These are phyloP conservation scores for Manihot esculenta DNA, from an alignment of 441 rosid species.

Conservation along the genomic window DNA sequence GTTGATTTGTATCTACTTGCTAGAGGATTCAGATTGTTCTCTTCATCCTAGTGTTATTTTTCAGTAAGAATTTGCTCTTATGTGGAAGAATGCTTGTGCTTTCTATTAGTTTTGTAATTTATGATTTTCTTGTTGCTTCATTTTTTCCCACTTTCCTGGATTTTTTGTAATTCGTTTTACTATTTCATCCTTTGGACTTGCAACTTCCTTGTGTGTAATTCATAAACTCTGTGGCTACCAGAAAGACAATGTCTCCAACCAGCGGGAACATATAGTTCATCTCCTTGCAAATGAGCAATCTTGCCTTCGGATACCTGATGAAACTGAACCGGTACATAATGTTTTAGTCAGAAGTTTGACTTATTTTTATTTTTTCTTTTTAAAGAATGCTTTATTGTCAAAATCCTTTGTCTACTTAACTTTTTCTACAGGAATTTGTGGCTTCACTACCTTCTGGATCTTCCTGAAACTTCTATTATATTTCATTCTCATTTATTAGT, in stretches of 20 bases:
- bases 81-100: neutral
- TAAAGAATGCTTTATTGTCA: neutral
- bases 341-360: neutral
- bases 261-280: conserved; percentile 94
- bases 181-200: neutral
- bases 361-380: neutral
- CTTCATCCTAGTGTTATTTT: neutral
- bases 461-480: neutral
- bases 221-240: conserved; percentile 32
- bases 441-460: neutral
- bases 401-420: neutral
- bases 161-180: neutral
- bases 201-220: conserved; percentile 20
- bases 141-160: neutral
- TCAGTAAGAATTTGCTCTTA: neutral
- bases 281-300: conserved; percentile 96
- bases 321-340: conserved; percentile 69
- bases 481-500: neutral
- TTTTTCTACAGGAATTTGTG: neutral
- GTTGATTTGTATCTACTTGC: neutral
- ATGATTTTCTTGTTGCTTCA: neutral
- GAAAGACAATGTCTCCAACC: conserved; percentile 96
- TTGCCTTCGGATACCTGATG: conserved; percentile 67
- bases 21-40: neutral
- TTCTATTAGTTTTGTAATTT: neutral